Evolutionary conservation across 2,329 filamentous ascomycete genomes (phyloP).

Genomic region (Nemania sp.): DNA sequence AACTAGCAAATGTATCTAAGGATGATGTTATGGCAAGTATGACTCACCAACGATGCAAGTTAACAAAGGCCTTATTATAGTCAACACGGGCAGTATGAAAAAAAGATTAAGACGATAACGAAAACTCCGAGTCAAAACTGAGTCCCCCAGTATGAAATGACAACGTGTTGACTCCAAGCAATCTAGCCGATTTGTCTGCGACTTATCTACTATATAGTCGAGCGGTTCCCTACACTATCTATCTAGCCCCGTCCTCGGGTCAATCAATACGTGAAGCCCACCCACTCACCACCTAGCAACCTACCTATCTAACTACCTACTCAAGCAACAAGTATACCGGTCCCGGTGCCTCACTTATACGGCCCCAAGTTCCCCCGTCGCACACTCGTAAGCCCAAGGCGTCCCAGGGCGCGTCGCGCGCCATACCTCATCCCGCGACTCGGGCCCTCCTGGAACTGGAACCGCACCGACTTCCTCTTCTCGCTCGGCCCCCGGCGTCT

Average conservation of each 20-base stretch:
- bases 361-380: conserved; percentile 23
- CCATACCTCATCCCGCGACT: conserved; percentile 33
- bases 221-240: no score
- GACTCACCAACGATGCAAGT: background rate
- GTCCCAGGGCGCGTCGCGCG: conserved; percentile 31
- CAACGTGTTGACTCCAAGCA: conserved; percentile 1
- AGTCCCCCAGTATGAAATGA: background rate
- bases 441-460: conserved; percentile 17
- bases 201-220: background rate
- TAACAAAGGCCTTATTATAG: background rate
- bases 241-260: no score
- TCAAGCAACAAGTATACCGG: background rate
- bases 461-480: conserved; percentile 39
- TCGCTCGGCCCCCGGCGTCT: background rate
- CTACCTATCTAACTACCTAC: background rate
- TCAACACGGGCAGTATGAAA: background rate
- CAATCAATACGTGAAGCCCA: background rate
- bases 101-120: background rate
- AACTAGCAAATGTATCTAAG: background rate
- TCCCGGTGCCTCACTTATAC: conserved; percentile 1
- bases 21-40: background rate
- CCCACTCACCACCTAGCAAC: background rate
- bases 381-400: conserved; percentile 23
- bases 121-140: background rate
- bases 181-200: background rate